Evolutionary conservation across 2,329 filamentous ascomycete species (phyloP).

Genomic region (Teratosphaeria zuluensis): DNA sequence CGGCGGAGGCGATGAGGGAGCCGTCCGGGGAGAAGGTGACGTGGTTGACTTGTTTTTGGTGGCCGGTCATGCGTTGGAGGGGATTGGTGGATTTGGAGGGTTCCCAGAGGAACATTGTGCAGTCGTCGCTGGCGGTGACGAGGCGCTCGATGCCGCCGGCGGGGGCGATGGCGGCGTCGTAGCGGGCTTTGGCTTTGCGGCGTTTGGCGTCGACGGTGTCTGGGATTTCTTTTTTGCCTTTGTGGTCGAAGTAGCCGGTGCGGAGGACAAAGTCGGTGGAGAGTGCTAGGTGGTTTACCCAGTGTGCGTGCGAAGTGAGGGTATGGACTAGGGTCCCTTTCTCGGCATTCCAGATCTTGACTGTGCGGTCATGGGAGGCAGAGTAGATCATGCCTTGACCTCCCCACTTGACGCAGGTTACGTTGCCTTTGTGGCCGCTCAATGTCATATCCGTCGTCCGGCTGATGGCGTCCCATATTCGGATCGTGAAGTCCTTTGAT

Average conservation of each 20-base stretch:
- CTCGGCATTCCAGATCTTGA: constrained; percentile 79
- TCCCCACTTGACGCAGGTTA: constrained; percentile 90
- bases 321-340: constrained; percentile 74
- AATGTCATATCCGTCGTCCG: constrained; percentile 72
- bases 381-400: constrained; percentile 80
- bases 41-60: constrained; percentile 95
- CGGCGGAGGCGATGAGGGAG: constrained; percentile 72
- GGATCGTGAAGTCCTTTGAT: constrained; percentile 79
- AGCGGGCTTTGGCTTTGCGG: constrained; percentile 67
- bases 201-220: constrained; percentile 59
- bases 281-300: constrained; percentile 89
- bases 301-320: constrained; percentile 75
- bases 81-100: constrained; percentile 71
- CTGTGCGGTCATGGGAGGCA: constrained; percentile 79
- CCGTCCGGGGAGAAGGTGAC: constrained; percentile 91
- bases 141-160: constrained; percentile 62
- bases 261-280: constrained; percentile 85
- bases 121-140: constrained; percentile 88
- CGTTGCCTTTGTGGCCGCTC: constrained; percentile 77
- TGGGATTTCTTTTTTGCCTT: constrained; percentile 55
- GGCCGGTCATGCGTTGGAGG: constrained; percentile 77
- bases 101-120: constrained; percentile 94
- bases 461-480: constrained; percentile 75
- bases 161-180: constrained; percentile 67
- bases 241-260: constrained; percentile 80